Evolutionary conservation across 805 yeast species (phyloP), one percentile per base, ranked within the genome.

Genomic region (Saccharomyces mikatae): DNA sequence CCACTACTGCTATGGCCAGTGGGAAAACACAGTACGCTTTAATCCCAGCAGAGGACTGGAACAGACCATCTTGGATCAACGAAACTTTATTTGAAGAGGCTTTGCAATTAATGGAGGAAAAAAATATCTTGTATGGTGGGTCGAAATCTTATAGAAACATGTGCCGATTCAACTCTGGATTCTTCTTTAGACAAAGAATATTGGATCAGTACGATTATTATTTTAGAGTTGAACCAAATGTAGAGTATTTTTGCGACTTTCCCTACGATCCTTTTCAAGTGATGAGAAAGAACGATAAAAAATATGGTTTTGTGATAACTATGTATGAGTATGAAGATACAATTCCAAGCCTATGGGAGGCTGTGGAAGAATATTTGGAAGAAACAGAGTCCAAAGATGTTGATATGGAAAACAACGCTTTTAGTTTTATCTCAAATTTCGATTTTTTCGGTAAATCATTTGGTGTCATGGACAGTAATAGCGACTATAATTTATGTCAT

Each of bases 161-260:
- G 98, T 94, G 98, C 70, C 79, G 96, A 41, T 92, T 86, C 74
- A 92, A 94, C 67, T 86, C 96, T 2, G 97, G 98, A 0, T 87
- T 78, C 68, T 94, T 94, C 73, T 92, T 82, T 74, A 80, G 87
- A 66, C 96, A 90, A 65, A 82, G 82, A 54, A 67, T 89, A 48
- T 71, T 91, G 61, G 69, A 74, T 48, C 76, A 84, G 32, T 94
- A 87, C 72, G 92, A 89, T 57, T 94, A 85, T 77, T 92, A 92
- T 73, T 91, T 96, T 82, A 79, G 99, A 59, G 96, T 92, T 11
- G 99, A 92, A 69, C 99, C 99, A 0, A 89, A 84, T 59, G 90
- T 91, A 50, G 83, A 87, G 64, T 87, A 87, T 68, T 87, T 76
- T 69, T 94, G 98, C 71, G 97, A 94, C 72, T 81, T 87, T 62